Evolutionary conservation across 2,329 filamentous ascomycete species (phyloP).

Genomic region (Xylogone sp.): DNA sequence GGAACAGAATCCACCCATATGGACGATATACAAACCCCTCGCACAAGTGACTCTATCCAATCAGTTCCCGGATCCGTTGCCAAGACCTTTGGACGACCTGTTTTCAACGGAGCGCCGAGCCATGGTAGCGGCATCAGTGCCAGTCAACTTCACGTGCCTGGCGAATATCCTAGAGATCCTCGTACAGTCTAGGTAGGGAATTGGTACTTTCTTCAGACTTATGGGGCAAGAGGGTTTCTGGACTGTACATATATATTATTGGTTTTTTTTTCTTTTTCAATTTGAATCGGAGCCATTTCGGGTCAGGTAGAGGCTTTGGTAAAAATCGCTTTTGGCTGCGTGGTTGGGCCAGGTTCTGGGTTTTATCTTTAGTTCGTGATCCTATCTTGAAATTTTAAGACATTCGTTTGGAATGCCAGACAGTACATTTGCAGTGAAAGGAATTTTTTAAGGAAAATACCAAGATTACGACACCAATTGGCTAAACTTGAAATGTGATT

Average conservation of each 20-base stretch:
- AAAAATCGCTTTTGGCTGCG: neutral
- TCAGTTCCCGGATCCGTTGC: neutral
- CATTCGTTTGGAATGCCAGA: neutral
- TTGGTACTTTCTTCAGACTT: neutral
- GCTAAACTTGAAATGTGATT: neutral
- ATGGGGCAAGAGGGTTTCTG: neutral
- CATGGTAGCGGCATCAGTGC: slow-evolving; percentile 23
- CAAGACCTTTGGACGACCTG: slow-evolving; percentile 10
- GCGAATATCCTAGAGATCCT: slow-evolving; percentile 20
- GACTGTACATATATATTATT: neutral
- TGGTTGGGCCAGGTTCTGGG: neutral
- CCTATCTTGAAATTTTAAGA: neutral
- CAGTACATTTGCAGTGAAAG: neutral
- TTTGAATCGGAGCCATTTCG: too few species aligned
- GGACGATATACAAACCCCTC: neutral
- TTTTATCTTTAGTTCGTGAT: neutral
- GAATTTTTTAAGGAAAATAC: too few species aligned
- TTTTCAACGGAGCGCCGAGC: slow-evolving; percentile 18
- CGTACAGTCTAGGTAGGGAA: neutral
- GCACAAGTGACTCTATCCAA: neutral
- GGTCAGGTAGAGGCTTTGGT: too few species aligned
- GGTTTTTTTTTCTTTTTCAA: too few species aligned
- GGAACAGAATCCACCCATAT: neutral
- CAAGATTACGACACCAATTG: neutral
- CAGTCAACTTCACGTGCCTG: slow-evolving; percentile 27